Percentiles rank a stretch among this genome's conserved stretches.
phyloP scores from a whole-genome alignment of 129 eudicot genomes.

The Flaveria trinervia region DNA sequence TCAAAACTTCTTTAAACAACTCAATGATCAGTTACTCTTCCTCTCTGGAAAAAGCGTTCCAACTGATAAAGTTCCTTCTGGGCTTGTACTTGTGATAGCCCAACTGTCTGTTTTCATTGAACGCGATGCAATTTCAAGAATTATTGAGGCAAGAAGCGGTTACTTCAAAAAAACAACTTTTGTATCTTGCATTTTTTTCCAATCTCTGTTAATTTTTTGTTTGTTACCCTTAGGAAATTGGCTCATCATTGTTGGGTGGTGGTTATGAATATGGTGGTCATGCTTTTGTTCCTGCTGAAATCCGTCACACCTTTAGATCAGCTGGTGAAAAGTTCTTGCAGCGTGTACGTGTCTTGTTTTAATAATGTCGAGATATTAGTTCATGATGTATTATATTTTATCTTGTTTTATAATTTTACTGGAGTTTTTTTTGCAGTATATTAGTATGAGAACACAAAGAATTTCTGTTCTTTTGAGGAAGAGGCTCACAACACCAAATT shows the following conservation, averaged over 20 bases:
- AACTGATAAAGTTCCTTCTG: conserved; percentile 64
- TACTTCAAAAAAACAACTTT: neutral
- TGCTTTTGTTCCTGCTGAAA: conserved; percentile 93
- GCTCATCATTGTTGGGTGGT: conserved; percentile 76
- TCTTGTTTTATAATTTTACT: conserved; percentile 8
- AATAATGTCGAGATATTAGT: neutral
- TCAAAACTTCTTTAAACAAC: conserved; percentile 68
- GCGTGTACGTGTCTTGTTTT: conserved; percentile 51
- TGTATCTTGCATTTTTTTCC: conserved; percentile 10
- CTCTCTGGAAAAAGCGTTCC: conserved; percentile 63
- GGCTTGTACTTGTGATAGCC: conserved; percentile 87
- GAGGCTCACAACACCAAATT: conserved; percentile 89
- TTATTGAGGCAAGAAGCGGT: conserved; percentile 70
- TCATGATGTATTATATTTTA: neutral
- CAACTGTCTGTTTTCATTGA: conserved; percentile 74
- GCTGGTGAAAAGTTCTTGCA: conserved; percentile 86
- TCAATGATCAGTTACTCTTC: conserved; percentile 56
- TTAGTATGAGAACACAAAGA: conserved; percentile 77
- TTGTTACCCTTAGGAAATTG: conserved; percentile 64
- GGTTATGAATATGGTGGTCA: conserved; percentile 67
- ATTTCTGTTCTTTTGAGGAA: conserved; percentile 80
- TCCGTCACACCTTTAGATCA: conserved; percentile 70
- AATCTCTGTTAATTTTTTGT: neutral
- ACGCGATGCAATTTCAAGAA: conserved; percentile 79
- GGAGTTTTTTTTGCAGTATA: conserved; percentile 57